A percentile compares a stretch with the other conserved stretches of the same genome.
Evolutionary conservation across 2,329 filamentous ascomycete species (phyloP).

Genomic region (Fusarium sp.): DNA sequence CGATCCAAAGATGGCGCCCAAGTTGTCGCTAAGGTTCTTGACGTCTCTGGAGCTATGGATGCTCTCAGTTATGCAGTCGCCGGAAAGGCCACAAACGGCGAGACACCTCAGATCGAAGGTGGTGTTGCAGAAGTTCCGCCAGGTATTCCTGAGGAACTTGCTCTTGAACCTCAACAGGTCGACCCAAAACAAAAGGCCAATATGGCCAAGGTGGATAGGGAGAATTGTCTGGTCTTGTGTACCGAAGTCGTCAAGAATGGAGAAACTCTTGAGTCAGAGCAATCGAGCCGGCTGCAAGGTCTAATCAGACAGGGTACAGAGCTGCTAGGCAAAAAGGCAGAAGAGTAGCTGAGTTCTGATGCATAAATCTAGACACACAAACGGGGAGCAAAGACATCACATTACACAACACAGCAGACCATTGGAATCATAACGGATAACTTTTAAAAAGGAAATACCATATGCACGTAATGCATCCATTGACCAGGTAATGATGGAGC

Average conservation of each 20-base stretch:
- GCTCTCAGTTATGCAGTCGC: constrained; percentile 63
- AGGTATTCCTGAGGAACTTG: constrained; percentile 51
- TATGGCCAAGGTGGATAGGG: constrained; percentile 66
- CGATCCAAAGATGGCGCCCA: constrained; percentile 63
- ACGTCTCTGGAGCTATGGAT: constrained; percentile 57
- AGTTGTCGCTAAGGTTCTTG: constrained; percentile 59
- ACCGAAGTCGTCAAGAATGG: constrained; percentile 65
- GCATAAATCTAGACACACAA: background rate
- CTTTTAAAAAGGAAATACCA: constrained; percentile 38
- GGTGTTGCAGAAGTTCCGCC: constrained; percentile 16
- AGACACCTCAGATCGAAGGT: constrained; percentile 39
- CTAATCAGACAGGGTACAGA: constrained; percentile 64
- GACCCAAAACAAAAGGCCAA: constrained; percentile 58
- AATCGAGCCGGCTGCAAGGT: constrained; percentile 58
- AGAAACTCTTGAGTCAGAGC: constrained; percentile 55
- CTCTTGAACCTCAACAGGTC: constrained; percentile 61
- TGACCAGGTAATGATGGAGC: constrained; percentile 51
- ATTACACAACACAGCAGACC: background rate
- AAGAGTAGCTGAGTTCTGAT: constrained; percentile 5
- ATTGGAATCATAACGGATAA: constrained; percentile 33
- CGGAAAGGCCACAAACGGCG: constrained; percentile 50
- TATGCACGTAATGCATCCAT: constrained; percentile 46
- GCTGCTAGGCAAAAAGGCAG: constrained; percentile 52
- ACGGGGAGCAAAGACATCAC: background rate
- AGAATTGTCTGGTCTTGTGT: constrained; percentile 71